A percentile compares a stretch with the other conserved stretches of the same genome.
Evolutionary conservation across 768 basidiomycete genomes (phyloP).

Genomic region (Cubamyces sp.): DNA sequence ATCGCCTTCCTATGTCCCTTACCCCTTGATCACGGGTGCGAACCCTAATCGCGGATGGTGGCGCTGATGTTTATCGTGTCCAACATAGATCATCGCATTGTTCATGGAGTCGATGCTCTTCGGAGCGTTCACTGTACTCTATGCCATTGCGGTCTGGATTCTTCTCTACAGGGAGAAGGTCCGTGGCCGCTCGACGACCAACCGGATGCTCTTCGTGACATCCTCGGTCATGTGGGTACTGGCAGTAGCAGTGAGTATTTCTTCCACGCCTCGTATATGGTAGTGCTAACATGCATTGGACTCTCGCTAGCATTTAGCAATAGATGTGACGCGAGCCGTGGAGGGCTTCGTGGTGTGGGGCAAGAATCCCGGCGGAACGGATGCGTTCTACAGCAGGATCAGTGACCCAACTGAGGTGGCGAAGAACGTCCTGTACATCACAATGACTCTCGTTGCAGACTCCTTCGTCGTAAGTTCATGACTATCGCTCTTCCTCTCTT

Average conservation of each 20-base stretch:
- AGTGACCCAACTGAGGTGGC: slow-evolving; percentile 20
- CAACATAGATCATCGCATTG: slow-evolving; percentile 20
- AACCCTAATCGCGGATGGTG: background rate
- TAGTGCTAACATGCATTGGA: background rate
- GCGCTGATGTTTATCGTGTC: background rate
- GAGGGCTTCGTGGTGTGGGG: slow-evolving; percentile 19
- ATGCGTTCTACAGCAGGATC: slow-evolving; percentile 11
- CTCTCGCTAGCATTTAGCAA: slow-evolving; percentile 12
- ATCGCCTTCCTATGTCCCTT: background rate
- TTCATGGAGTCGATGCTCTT: slow-evolving; percentile 25
- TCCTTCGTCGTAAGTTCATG: slow-evolving; percentile 14
- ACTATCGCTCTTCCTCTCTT: background rate
- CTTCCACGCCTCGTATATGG: background rate
- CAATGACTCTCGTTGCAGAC: slow-evolving; percentile 23
- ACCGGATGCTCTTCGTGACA: slow-evolving; percentile 23
- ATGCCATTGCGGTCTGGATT: slow-evolving; percentile 25
- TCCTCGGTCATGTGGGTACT: slow-evolving; percentile 23
- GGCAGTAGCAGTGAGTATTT: slow-evolving; percentile 12
- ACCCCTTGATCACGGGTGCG: background rate
- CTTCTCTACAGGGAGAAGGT: slow-evolving; percentile 25
- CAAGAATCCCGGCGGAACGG: slow-evolving; percentile 8
- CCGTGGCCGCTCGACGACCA: slow-evolving; percentile 13
- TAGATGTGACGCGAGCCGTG: slow-evolving; percentile 16
- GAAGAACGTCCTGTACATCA: slow-evolving; percentile 25
- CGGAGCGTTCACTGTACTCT: slow-evolving; percentile 25